Conservation (phyloP, 495 filamentous ascomycete genomes). For the Penicillium canescens region DNA sequence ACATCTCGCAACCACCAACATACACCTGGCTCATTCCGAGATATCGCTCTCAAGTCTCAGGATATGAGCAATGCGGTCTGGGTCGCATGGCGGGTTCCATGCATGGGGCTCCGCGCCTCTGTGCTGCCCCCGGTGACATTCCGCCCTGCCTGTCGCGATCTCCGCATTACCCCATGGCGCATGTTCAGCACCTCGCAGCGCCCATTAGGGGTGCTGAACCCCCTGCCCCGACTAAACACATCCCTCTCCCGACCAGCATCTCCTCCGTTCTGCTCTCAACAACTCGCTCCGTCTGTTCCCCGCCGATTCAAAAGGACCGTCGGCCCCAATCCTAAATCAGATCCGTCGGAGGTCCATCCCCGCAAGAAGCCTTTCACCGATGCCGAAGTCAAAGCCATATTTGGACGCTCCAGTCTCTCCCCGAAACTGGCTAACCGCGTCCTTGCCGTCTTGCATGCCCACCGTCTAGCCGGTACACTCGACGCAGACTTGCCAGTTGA, state of each 20-base stretch:
- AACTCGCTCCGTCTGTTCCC: background rate
- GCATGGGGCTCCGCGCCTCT: conserved; percentile 38
- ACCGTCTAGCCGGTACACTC: conserved; percentile 73
- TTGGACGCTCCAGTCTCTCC: conserved; percentile 53
- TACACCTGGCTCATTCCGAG: background rate
- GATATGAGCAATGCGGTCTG: conserved; percentile 52
- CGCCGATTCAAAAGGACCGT: conserved; percentile 28
- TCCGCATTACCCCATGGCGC: conserved; percentile 24
- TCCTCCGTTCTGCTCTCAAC: background rate
- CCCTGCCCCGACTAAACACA: background rate
- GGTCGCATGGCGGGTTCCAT: conserved; percentile 47
- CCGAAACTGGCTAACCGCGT: conserved; percentile 60
- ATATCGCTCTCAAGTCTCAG: conserved; percentile 20
- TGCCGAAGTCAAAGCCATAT: conserved; percentile 60
- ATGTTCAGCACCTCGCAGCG: conserved; percentile 19
- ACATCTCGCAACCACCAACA: conserved; percentile 5
- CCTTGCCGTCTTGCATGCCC: conserved; percentile 68
- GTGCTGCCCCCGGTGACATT: conserved; percentile 21
- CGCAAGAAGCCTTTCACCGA: conserved; percentile 41
- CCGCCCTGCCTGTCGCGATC: conserved; percentile 14
- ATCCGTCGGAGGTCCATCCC: conserved; percentile 7
- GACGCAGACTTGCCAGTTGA: conserved; percentile 51
- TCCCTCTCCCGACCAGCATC: background rate
- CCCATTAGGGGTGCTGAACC: conserved; percentile 9
- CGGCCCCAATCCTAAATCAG: conserved; percentile 8